A percentile compares a stretch with the other conserved stretches of the same genome.
phyloP scores from a whole-genome alignment of 2,329 filamentous ascomycete genomes.

The Pseudogymnoascus sp. region DNA sequence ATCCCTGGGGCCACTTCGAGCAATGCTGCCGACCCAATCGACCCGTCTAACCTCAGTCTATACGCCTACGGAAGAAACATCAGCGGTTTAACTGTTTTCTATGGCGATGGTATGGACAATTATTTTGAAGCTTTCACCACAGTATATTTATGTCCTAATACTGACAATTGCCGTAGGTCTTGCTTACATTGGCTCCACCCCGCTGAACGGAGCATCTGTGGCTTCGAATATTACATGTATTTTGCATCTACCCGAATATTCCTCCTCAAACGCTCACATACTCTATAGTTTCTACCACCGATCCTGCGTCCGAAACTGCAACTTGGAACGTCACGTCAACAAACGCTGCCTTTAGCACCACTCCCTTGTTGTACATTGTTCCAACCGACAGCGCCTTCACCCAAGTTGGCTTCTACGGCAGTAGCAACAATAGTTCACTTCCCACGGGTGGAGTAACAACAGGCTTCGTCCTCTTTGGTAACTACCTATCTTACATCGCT shows the following conservation, averaged over 20 bases:
- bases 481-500: constrained; percentile 26
- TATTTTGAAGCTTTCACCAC: not conserved
- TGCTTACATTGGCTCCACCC: constrained; percentile 29
- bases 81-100: constrained; percentile 28
- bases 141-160: not conserved
- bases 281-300: not conserved
- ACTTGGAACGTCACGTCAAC: constrained; percentile 22
- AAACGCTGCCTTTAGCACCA: constrained; percentile 19
- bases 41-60: constrained; percentile 20
- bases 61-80: constrained; percentile 28
- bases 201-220: constrained; percentile 16
- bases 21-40: not conserved
- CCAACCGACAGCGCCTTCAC: constrained; percentile 20
- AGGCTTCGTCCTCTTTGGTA: constrained; percentile 30
- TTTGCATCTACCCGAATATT: constrained; percentile 18
- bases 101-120: constrained; percentile 28
- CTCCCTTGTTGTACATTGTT: constrained; percentile 21
- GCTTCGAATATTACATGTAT: constrained; percentile 29
- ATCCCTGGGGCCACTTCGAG: constrained; percentile 11
- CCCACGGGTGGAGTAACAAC: constrained; percentile 20
- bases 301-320: constrained; percentile 19
- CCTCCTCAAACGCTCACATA: constrained; percentile 20
- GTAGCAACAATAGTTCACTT: constrained; percentile 16
- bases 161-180: constrained; percentile 20
- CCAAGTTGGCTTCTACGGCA: constrained; percentile 25